Evolutionary conservation across 2,329 filamentous ascomycete genomes (phyloP), one percentile per base, ranked within the genome.

Genomic region (Rhinocladiella similis): DNA sequence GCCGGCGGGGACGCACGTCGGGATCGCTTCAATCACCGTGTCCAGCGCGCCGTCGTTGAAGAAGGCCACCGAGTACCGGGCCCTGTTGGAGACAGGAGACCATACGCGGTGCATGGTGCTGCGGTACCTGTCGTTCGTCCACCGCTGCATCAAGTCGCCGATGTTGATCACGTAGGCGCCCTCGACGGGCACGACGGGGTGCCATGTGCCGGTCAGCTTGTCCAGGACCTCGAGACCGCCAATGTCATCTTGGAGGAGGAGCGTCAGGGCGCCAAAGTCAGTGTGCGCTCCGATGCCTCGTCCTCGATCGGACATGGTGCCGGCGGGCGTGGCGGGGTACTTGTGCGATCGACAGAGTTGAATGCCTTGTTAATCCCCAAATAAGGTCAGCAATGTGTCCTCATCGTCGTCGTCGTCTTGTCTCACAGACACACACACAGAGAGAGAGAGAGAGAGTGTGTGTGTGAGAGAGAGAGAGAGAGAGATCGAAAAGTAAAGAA

Each of bases 91-190:
- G 22, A 20, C 14, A 13, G 81, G 69, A 0, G 67, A 69, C 7
- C 77, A 75, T 2, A 83, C 78, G 9, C 80, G 69, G 63, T 83
- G 80, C 19, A 82, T 77, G 0, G 78, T 81, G 5, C 72, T 77
- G 56, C 73, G 77, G 62, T 80, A 80, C 16, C 67, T 71, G 60
- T 80, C 75, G 64, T 82, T 81, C 29, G 74, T 77, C 20, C 80
- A 69, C 10, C 77, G 72, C 73, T 80, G 77, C 69, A 81, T 70
- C 52, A 79, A 80, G 47, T 77, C 78, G 1, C 76, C 78, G 60
- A 80, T 80, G 54, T 81, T 81, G 29, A 81, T 76, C 0, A 81
- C 77, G 2, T 80, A 62, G 0, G 77, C 79, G 1, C 73, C 75
- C 20, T 74, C n/a, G 77, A 59, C 72, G 1, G 68, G 67, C 5